A percentile compares a stretch with the other conserved stretches of the same genome.
Evolutionary conservation across 306 rosid species (phyloP).

Genomic region (Cyamopsis tetragonoloba): DNA sequence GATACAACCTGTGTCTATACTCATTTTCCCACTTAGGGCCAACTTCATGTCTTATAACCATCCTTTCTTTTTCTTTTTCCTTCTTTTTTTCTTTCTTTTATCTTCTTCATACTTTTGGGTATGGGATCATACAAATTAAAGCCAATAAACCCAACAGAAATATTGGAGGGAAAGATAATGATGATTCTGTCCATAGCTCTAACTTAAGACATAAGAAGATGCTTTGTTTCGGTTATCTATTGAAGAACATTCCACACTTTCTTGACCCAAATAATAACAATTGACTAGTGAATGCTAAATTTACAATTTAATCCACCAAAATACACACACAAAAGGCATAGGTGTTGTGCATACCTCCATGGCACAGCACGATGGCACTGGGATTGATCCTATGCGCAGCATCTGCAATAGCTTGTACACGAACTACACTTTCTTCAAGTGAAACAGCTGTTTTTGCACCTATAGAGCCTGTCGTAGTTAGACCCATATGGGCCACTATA

Average conservation of each 20-base stretch:
- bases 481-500: constrained; percentile 94
- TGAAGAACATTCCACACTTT: background rate
- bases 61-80: background rate
- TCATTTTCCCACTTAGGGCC: background rate
- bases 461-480: constrained; percentile 83
- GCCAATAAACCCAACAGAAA: background rate
- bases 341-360: constrained; percentile 60
- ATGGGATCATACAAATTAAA: background rate
- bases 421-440: constrained; percentile 71
- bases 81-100: too few species aligned
- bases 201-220: constrained; percentile 1
- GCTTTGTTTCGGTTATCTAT: constrained; percentile 2
- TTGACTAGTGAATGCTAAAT: constrained; percentile 4
- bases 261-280: background rate
- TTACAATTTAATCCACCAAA: constrained; percentile 2
- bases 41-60: background rate
- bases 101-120: background rate
- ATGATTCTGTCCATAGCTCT: background rate
- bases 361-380: constrained; percentile 68
- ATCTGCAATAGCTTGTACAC: constrained; percentile 81
- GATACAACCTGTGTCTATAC: too few species aligned
- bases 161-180: background rate
- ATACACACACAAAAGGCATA: background rate
- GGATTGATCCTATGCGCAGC: constrained; percentile 74
- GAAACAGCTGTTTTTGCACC: constrained; percentile 86